These are phyloP conservation scores for Pythium scleroteichum DNA, from an alignment of 352 stramenopile species.

Conservation along the genomic window DNA sequence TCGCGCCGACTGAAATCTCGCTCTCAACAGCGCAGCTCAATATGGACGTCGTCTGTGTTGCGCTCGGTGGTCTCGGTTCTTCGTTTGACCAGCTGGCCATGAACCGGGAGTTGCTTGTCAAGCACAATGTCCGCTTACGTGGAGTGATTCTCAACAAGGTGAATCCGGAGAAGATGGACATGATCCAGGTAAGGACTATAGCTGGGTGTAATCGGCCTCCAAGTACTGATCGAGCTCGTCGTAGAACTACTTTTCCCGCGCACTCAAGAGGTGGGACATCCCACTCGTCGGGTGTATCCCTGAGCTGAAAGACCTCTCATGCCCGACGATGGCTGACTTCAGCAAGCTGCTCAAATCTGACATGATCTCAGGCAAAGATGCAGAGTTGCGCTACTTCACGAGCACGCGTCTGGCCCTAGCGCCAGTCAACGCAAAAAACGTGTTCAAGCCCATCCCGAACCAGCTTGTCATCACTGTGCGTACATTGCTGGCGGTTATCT, in stretches of 20 bases:
- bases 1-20: background rate
- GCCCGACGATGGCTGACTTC: constrained; percentile 87
- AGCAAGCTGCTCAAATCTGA: constrained; percentile 84
- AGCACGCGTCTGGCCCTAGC: constrained; percentile 81
- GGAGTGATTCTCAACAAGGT: constrained; percentile 90
- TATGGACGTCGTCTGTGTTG: constrained; percentile 83
- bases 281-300: constrained; percentile 89
- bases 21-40: constrained; percentile 56
- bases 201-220: background rate
- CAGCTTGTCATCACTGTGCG: constrained; percentile 85
- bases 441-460: constrained; percentile 85
- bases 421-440: constrained; percentile 72
- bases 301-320: constrained; percentile 77
- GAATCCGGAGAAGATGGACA: constrained; percentile 88
- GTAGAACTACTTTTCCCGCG: constrained; percentile 88
- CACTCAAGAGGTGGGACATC: constrained; percentile 88
- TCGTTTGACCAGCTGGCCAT: constrained; percentile 87
- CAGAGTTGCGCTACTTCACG: constrained; percentile 81
- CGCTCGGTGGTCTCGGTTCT: constrained; percentile 74
- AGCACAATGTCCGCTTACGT: constrained; percentile 73
- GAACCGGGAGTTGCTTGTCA: constrained; percentile 81
- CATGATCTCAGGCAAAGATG: constrained; percentile 74
- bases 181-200: constrained; percentile 79
- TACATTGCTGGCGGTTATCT: background rate
- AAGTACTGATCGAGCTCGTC: background rate